phyloP scores from a whole-genome alignment of 257 asterid species.

The Nicotiana knightiana region DNA sequence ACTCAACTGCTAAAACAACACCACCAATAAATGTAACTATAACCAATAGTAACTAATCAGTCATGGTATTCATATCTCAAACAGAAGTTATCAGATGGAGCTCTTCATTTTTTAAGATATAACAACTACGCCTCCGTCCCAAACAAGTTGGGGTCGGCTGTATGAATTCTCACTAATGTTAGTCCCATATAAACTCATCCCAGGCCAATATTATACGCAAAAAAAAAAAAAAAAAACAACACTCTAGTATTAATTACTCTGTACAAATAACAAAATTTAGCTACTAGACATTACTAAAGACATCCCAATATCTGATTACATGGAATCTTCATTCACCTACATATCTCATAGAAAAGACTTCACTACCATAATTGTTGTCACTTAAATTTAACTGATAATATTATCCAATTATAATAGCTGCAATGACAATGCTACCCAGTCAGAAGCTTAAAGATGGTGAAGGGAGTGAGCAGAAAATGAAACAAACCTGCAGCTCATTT shows the following conservation, averaged over 20 bases:
- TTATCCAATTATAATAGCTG: neutral
- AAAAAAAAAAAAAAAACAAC: too few relatives aligned
- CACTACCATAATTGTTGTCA: neutral
- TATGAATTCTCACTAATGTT: too few relatives aligned
- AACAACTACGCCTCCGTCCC: too few relatives aligned
- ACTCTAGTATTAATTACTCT: neutral
- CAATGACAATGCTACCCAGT: neutral
- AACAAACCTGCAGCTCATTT: constrained; percentile 37
- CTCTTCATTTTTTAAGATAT: neutral
- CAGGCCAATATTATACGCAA: too few relatives aligned
- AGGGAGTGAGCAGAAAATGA: neutral
- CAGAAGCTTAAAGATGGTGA: neutral
- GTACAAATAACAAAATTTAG: neutral
- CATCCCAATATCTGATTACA: neutral
- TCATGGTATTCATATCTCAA: neutral
- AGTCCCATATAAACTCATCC: too few relatives aligned
- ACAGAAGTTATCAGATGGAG: neutral
- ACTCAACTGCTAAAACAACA: neutral
- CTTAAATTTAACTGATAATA: neutral
- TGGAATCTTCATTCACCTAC: neutral
- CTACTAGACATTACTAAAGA: neutral
- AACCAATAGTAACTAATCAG: neutral
- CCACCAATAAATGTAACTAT: neutral
- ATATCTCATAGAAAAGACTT: neutral
- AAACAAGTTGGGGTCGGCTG: too few relatives aligned